Percentiles rank a stretch among this genome's conserved stretches.
These are phyloP conservation scores for Suillus subluteus DNA, from an alignment of 768 basidiomycete species.

Conservation along the genomic window DNA sequence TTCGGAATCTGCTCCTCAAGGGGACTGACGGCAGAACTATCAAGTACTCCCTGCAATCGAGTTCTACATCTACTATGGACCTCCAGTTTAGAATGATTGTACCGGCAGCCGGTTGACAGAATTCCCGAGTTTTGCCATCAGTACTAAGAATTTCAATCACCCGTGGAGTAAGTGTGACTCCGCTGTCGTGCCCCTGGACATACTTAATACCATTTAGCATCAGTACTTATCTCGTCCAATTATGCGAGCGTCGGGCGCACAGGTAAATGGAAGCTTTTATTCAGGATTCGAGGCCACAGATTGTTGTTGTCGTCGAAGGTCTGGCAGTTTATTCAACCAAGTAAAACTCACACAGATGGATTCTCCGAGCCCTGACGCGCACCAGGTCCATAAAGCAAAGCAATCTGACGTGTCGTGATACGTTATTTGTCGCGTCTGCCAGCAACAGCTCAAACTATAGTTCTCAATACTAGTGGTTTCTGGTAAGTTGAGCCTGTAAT, in stretches of 20 bases:
- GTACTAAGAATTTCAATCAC: too few species aligned
- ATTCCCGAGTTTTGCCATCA: not conserved
- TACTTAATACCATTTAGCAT: not conserved
- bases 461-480: not conserved
- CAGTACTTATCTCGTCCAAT: not conserved
- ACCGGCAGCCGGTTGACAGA: not conserved
- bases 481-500: not conserved
- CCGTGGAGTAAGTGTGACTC: not conserved
- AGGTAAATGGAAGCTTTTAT: not conserved
- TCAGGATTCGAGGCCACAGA: not conserved
- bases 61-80: not conserved
- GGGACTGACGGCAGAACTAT: not conserved
- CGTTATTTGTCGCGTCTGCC: not conserved
- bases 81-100: not conserved
- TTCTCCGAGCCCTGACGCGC: not conserved
- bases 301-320: not conserved
- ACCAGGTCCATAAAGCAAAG: not conserved
- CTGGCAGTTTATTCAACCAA: not conserved
- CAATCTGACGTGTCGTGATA: not conserved
- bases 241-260: not conserved
- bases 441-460: not conserved
- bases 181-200: not conserved
- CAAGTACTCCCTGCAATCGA: not conserved
- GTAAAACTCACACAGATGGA: not conserved
- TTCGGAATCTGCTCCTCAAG: not conserved